Evolutionary conservation across 2,329 filamentous ascomycete genomes (phyloP).

Genomic region (Ophiostoma novo-ulmi): DNA sequence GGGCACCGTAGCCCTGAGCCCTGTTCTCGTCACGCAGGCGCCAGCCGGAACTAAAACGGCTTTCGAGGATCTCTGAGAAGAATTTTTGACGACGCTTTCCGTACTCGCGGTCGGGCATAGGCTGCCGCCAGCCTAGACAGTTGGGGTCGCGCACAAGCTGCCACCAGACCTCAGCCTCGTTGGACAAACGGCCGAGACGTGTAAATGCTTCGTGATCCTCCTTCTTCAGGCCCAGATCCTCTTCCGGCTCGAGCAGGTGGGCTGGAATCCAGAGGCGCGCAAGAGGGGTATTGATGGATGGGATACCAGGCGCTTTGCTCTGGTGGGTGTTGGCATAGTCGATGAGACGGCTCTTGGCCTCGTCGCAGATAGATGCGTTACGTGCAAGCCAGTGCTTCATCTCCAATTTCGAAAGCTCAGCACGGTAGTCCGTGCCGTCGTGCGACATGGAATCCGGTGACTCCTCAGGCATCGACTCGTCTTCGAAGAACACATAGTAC

Average conservation of each 20-base stretch:
- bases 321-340: slow-evolving; percentile 50
- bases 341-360: slow-evolving; percentile 50
- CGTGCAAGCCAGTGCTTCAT: slow-evolving; percentile 59
- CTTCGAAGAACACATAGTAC: slow-evolving; percentile 61
- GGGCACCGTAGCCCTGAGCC: slow-evolving; percentile 24
- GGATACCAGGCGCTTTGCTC: slow-evolving; percentile 46
- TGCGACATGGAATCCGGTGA: slow-evolving; percentile 46
- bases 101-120: slow-evolving; percentile 57
- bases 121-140: slow-evolving; percentile 53
- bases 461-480: slow-evolving; percentile 44
- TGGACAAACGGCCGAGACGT: slow-evolving; percentile 54
- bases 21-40: slow-evolving; percentile 39
- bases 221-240: slow-evolving; percentile 44
- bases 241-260: slow-evolving; percentile 40
- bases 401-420: slow-evolving; percentile 55
- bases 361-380: slow-evolving; percentile 54
- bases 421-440: slow-evolving; percentile 50
- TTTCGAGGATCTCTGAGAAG: slow-evolving; percentile 55
- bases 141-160: slow-evolving; percentile 56
- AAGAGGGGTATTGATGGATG: slow-evolving; percentile 47
- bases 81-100: slow-evolving; percentile 53
- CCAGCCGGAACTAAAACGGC: slow-evolving; percentile 48
- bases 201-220: slow-evolving; percentile 29
- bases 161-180: slow-evolving; percentile 64
- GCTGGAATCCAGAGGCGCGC: slow-evolving; percentile 54